A percentile compares a stretch with the other conserved stretches of the same genome.
These are phyloP conservation scores for Microcos paniculata DNA, from an alignment of 345 rosid genomes.

Conservation along the genomic window DNA sequence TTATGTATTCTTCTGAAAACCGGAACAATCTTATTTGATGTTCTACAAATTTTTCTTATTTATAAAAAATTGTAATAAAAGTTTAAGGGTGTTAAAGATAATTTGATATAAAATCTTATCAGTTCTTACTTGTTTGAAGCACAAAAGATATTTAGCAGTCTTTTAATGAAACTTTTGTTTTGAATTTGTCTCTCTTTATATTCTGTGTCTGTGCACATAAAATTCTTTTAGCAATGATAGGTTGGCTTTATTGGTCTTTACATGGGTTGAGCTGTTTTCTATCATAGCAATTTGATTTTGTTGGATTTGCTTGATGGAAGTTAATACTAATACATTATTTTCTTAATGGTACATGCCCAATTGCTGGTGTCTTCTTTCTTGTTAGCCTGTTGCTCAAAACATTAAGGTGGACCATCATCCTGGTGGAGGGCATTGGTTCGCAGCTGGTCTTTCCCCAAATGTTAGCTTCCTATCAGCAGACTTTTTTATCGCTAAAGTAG, in stretches of 20 bases:
- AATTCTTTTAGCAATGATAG: too few species aligned
- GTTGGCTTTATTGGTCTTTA: background rate
- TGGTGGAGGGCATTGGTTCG: conserved; percentile 99
- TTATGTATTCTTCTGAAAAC: background rate
- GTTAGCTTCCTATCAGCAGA: conserved; percentile 45
- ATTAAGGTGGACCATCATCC: conserved; percentile 97
- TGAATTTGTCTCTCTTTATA: background rate
- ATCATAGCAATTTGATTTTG: background rate
- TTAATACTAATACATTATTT: background rate
- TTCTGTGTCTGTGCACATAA: background rate
- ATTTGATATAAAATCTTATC: background rate
- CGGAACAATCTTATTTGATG: background rate
- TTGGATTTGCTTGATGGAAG: background rate
- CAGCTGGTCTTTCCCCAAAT: conserved; percentile 99
- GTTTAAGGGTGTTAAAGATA: background rate
- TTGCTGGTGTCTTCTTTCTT: background rate
- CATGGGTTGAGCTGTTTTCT: background rate
- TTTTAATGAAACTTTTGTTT: conserved; percentile 1
- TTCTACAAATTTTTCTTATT: background rate
- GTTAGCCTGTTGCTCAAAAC: conserved; percentile 83
- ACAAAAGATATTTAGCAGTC: background rate
- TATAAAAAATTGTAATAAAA: background rate
- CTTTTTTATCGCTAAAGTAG: conserved; percentile 20
- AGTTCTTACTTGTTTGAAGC: background rate
- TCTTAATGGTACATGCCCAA: background rate